Percentiles rank a stretch among this genome's conserved stretches.
These are phyloP conservation scores for Rhododendron ovatum DNA, from an alignment of 148 eudicot genomes.

Conservation along the genomic window DNA sequence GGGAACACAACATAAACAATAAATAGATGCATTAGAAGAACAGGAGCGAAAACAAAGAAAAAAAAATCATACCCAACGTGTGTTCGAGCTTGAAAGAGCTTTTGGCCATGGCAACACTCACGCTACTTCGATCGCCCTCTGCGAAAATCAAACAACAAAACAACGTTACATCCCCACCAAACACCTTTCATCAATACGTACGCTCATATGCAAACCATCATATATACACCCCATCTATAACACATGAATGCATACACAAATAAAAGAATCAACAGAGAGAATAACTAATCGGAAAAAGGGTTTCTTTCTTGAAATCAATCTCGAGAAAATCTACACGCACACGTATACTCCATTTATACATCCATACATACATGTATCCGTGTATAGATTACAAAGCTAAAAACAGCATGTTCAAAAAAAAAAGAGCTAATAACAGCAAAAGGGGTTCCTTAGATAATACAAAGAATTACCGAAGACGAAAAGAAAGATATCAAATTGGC, in stretches of 20 bases:
- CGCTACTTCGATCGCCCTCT: constrained; percentile 20
- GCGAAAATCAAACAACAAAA: constrained; percentile 29
- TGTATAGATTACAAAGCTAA: background rate
- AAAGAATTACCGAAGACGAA: background rate
- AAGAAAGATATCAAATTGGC: background rate
- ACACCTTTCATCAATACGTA: background rate
- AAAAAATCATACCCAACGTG: constrained; percentile 33
- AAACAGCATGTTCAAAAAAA: background rate
- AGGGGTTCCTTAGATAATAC: background rate
- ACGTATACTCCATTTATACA: background rate
- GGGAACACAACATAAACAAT: background rate
- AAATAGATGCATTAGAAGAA: background rate
- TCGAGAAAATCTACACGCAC: background rate
- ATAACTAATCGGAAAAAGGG: background rate
- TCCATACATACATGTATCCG: background rate
- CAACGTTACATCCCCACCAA: constrained; percentile 18
- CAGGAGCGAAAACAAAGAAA: background rate
- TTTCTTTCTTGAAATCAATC: background rate
- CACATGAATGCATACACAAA: background rate
- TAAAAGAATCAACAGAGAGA: background rate
- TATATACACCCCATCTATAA: background rate
- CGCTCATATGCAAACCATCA: background rate
- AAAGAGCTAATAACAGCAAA: background rate
- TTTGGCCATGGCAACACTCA: constrained; percentile 33
- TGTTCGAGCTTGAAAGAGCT: constrained; percentile 42